Conservation (phyloP, 148 eudicot species). For the Vaccinium corymbosum region DNA sequence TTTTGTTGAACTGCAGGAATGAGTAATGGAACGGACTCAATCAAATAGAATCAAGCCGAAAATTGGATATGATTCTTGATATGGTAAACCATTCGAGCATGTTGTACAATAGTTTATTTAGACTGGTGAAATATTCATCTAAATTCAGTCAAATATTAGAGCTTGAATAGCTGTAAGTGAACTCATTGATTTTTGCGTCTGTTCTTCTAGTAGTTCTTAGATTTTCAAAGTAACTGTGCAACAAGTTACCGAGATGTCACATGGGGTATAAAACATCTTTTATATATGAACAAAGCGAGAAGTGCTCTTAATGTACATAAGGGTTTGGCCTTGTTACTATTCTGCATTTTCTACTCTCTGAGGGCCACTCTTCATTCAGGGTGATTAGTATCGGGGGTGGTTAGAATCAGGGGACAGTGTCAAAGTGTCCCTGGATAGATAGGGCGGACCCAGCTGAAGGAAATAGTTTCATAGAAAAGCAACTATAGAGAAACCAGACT, state of each 20-base stretch:
- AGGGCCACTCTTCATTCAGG: neutral
- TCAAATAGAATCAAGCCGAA: neutral
- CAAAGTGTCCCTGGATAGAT: neutral
- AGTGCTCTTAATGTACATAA: neutral
- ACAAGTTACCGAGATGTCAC: neutral
- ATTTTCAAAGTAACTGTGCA: neutral
- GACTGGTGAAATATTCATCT: neutral
- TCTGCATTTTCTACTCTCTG: neutral
- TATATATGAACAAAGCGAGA: neutral
- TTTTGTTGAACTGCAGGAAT: constrained; percentile 15
- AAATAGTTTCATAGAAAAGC: too few species aligned
- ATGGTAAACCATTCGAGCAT: neutral
- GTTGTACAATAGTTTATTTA: neutral
- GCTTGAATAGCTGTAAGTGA: neutral
- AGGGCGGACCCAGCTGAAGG: neutral
- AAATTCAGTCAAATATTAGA: neutral
- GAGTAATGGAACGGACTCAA: neutral
- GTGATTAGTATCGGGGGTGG: neutral
- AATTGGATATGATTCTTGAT: neutral
- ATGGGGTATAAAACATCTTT: neutral
- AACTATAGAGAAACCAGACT: too few species aligned
- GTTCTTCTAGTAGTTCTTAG: neutral
- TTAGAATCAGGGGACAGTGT: neutral
- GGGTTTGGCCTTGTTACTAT: neutral
- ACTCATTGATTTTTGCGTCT: neutral